Base-by-base conservation (phyloP, 176 grass and related monocot species). In the Rhynchospora pubera region DNA sequence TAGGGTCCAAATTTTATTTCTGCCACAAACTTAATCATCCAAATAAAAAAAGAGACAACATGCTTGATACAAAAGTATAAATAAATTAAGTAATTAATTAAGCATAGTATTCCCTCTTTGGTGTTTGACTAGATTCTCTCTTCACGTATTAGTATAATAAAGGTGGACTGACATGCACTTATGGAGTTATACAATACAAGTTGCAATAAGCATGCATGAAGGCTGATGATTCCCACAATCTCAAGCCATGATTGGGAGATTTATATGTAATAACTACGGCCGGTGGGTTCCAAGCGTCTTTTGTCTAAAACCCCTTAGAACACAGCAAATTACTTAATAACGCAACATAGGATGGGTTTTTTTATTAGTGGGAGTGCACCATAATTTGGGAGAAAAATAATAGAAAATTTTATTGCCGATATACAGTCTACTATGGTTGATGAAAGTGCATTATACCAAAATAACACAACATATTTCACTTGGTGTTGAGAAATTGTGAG, bases 121-220 rank as follows among this genome's bases (percentile, higher is more conserved):
- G 42, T 26, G 61, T 52, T 82, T 82, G 79, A 82, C 79, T 52
- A 82, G 79, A 82, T 82, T 82, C 79, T 82, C 72, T n/a, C 55
- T 12, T 74, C 79, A 48, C 56, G 50, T 60, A 51, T 82, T 82
- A 53, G 62, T 65, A 63, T 48, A 62, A 62, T 60, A 81, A 63
- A 24, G 58, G 58, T 43, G 46, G 19, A 80, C 19, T 64, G 58
- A 63, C 78, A 39, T 39, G 34, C 34, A 80, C 32, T 80, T 80
- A 34, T 62, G 58, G 26, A 81, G 21, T 65, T 67, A 67, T 67
- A 67, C 64, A 39, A 51, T 74, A 48, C 9, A 72, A 48, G 68
- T 22, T 65, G 7, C 10, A 50, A 39, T 39, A 50, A 26, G 64
- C 21, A 67, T 48, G 69, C 18, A 39, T 75, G 57, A 79, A 73